A percentile compares a stretch with the other conserved stretches of the same genome.
These are phyloP conservation scores for thale cress (Arabidopsis thaliana) DNA, from an alignment of 345 rosid genomes.

Conservation along the genomic window DNA sequence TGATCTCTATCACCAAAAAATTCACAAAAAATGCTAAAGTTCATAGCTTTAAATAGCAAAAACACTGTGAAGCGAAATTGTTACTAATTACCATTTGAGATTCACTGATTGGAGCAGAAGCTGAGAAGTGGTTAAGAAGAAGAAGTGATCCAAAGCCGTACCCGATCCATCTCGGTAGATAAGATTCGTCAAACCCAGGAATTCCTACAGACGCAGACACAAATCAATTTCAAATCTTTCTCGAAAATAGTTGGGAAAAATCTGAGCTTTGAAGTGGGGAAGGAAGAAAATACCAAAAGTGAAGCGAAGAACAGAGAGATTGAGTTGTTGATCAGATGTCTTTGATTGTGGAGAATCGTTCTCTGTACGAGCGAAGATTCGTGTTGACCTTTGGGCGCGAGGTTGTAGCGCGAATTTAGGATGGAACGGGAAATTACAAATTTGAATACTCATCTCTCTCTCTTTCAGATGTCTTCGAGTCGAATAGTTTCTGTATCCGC, in stretches of 20 bases:
- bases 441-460: conserved; percentile 42
- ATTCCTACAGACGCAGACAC: conserved; percentile 54
- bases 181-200: conserved; percentile 89
- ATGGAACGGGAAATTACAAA: conserved; percentile 21
- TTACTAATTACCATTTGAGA: conserved; percentile 41
- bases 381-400: conserved; percentile 47
- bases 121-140: conserved; percentile 55
- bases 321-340: conserved; percentile 48
- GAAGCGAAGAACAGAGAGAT: conserved; percentile 91
- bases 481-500: neutral
- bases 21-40: neutral
- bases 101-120: conserved; percentile 38
- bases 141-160: conserved; percentile 93
- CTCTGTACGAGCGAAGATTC: conserved; percentile 49
- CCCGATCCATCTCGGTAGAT: conserved; percentile 90
- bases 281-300: conserved; percentile 59
- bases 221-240: neutral
- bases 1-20: conserved; percentile 57
- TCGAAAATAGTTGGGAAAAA: neutral
- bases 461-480: neutral
- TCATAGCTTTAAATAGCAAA: neutral
- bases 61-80: neutral
- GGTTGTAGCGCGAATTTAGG: conserved; percentile 15
- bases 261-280: neutral
- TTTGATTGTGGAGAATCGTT: conserved; percentile 43